These are phyloP conservation scores for Nigrospora oryzae DNA, from an alignment of 2,329 filamentous ascomycete genomes.

Conservation along the genomic window DNA sequence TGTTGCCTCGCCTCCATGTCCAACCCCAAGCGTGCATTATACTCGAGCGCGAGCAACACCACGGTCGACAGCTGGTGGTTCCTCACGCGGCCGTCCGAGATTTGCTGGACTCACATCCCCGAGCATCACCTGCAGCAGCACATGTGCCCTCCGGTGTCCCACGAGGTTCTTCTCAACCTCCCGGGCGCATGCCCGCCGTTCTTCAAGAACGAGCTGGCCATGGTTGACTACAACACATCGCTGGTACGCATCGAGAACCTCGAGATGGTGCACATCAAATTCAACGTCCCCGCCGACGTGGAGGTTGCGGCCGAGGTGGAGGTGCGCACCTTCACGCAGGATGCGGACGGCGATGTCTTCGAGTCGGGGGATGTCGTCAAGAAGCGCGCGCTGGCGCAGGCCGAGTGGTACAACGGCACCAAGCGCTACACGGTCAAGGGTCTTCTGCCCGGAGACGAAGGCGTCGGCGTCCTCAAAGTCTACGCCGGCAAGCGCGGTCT, in stretches of 20 bases:
- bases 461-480: slow-evolving; percentile 77
- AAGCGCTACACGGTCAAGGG: slow-evolving; percentile 95
- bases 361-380: slow-evolving; percentile 81
- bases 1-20: slow-evolving; percentile 87
- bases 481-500: slow-evolving; percentile 91
- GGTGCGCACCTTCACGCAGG: slow-evolving; percentile 68
- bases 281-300: slow-evolving; percentile 81
- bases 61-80: slow-evolving; percentile 89
- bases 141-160: slow-evolving; percentile 78
- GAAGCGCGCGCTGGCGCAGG: slow-evolving; percentile 83
- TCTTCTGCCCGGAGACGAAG: slow-evolving; percentile 83
- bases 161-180: slow-evolving; percentile 77
- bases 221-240: slow-evolving; percentile 88
- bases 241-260: slow-evolving; percentile 79
- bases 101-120: slow-evolving; percentile 94
- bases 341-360: slow-evolving; percentile 85
- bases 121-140: slow-evolving; percentile 85
- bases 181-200: slow-evolving; percentile 81
- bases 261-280: slow-evolving; percentile 84
- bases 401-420: slow-evolving; percentile 78
- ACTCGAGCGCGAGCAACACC: slow-evolving; percentile 63
- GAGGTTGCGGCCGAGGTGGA: slow-evolving; percentile 92
- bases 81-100: slow-evolving; percentile 76
- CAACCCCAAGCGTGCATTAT: slow-evolving; percentile 69
- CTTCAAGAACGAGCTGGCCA: slow-evolving; percentile 72